These are phyloP conservation scores for Begonia peltatifolia DNA, from an alignment of 306 rosid genomes.

Conservation along the genomic window DNA sequence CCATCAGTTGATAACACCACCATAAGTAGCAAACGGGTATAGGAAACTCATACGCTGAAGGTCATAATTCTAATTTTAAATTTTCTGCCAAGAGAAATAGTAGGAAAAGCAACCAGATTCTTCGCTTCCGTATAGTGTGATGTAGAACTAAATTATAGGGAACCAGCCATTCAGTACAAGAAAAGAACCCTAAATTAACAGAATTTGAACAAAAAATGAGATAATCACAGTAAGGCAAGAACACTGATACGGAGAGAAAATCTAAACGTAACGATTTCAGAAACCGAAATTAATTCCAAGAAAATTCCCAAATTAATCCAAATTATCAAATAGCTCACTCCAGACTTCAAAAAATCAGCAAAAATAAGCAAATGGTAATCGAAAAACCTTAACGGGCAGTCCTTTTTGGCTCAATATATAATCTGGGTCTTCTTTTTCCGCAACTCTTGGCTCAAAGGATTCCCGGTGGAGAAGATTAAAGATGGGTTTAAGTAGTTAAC, in stretches of 20 bases:
- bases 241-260: slow-evolving; percentile 14
- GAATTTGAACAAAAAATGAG: not conserved
- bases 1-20: slow-evolving; percentile 2
- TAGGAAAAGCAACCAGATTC: slow-evolving; percentile 2
- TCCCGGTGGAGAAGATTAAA: slow-evolving; percentile 26
- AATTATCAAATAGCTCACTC: slow-evolving; percentile 12
- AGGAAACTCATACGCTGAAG: slow-evolving; percentile 1
- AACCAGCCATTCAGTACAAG: too few species aligned
- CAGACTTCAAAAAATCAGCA: slow-evolving; percentile 19
- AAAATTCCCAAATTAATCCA: slow-evolving; percentile 9
- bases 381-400: slow-evolving; percentile 10
- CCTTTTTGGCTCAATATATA: slow-evolving; percentile 25
- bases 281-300: slow-evolving; percentile 9
- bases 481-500: slow-evolving; percentile 13
- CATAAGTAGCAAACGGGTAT: not conserved
- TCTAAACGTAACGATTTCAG: slow-evolving; percentile 10
- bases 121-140: not conserved
- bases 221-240: not conserved
- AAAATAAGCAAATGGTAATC: slow-evolving; percentile 12
- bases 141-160: not conserved
- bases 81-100: not conserved
- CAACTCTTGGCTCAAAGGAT: slow-evolving; percentile 21
- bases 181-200: not conserved
- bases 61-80: not conserved
- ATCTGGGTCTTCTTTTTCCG: slow-evolving; percentile 22